Evolutionary conservation across 2,329 filamentous ascomycete genomes (phyloP).

Genomic region (Aspergillus bombycis): DNA sequence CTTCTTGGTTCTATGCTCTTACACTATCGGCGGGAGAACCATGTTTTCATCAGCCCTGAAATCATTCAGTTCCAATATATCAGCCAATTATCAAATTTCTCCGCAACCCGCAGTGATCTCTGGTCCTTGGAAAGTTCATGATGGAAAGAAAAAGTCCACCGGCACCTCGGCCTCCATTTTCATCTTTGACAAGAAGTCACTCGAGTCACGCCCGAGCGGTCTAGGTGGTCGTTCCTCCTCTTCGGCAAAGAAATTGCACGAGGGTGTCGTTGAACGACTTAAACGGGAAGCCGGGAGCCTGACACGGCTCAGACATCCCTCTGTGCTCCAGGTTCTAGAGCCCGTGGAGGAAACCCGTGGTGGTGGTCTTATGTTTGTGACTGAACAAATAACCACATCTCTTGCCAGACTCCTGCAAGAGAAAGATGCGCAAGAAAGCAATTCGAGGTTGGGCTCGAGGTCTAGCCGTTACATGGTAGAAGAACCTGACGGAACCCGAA

Average conservation of each 20-base stretch:
- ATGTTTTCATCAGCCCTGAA: constrained; percentile 97
- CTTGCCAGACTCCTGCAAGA: constrained; percentile 79
- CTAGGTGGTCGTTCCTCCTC: constrained; percentile 64
- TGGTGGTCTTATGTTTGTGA: constrained; percentile 93
- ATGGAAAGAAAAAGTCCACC: constrained; percentile 94
- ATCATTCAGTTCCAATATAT: constrained; percentile 92
- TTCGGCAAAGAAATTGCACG: constrained; percentile 73
- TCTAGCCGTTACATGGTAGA: constrained; percentile 80
- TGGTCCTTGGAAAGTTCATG: constrained; percentile 96
- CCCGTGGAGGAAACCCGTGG: constrained; percentile 92
- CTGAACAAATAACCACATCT: constrained; percentile 88
- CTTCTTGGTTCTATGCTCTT: neutral
- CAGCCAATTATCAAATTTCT: constrained; percentile 84
- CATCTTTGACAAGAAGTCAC: constrained; percentile 85
- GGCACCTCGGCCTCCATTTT: constrained; percentile 89
- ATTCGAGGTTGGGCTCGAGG: constrained; percentile 68
- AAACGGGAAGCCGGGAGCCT: constrained; percentile 91
- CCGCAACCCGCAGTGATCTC: constrained; percentile 75
- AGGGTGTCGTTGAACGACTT: constrained; percentile 87
- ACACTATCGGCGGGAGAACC: constrained; percentile 32
- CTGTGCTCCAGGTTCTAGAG: constrained; percentile 87
- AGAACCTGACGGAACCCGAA: constrained; percentile 71
- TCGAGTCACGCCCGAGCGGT: constrained; percentile 70
- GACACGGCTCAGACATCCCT: constrained; percentile 86
- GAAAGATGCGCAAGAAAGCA: constrained; percentile 82